Conservation (phyloP, 75 land plant species). For the Gnetum montanum region DNA sequence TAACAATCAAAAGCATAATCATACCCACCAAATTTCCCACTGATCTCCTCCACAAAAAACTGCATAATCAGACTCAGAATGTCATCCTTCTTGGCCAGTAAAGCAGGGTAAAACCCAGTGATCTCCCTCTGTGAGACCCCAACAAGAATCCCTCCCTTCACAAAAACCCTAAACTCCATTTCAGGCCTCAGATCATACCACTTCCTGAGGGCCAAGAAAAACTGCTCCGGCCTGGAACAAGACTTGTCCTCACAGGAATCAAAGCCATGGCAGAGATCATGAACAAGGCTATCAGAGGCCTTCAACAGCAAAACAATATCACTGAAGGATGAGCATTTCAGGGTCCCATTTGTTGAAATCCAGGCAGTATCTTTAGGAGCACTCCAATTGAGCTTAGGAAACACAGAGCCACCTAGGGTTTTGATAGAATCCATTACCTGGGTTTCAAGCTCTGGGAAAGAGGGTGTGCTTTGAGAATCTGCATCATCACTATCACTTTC, state of each 20-base stretch:
- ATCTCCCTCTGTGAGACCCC: constrained; percentile 85
- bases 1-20: constrained; percentile 83
- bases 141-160: constrained; percentile 26
- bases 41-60: constrained; percentile 44
- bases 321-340: constrained; percentile 56
- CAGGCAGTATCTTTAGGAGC: constrained; percentile 91
- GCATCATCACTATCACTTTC: constrained; percentile 6
- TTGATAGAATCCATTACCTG: constrained; percentile 39
- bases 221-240: constrained; percentile 20
- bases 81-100: constrained; percentile 30
- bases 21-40: constrained; percentile 36
- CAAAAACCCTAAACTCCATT: constrained; percentile 86
- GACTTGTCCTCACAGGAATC: constrained; percentile 55
- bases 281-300: constrained; percentile 63
- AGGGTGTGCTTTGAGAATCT: constrained; percentile 22
- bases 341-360: constrained; percentile 56
- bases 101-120: constrained; percentile 61
- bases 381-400: constrained; percentile 95
- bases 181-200: constrained; percentile 77
- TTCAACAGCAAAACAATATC: constrained; percentile 65
- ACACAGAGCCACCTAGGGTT: constrained; percentile 61
- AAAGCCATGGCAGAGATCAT: constrained; percentile 74
- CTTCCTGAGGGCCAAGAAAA: constrained; percentile 69
- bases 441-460: constrained; percentile 72
- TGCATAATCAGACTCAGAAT: constrained; percentile 17